These are phyloP conservation scores for Monosporascus ibericus DNA, from an alignment of 2,329 filamentous ascomycete species.

Conservation along the genomic window DNA sequence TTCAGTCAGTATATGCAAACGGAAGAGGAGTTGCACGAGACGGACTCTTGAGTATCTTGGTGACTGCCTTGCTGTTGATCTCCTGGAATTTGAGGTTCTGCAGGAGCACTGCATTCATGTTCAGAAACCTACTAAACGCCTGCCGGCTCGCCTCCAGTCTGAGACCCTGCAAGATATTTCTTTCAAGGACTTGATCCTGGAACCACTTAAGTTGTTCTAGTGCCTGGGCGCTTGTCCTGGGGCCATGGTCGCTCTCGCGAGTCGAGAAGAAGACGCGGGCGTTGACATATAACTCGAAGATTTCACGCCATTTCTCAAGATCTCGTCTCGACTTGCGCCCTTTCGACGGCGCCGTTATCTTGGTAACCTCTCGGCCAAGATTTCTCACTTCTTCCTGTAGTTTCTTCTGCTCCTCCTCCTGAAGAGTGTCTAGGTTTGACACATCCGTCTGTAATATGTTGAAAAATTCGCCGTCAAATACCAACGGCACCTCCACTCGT, in stretches of 20 bases:
- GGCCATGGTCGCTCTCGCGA: slow-evolving; percentile 63
- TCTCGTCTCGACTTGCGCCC: slow-evolving; percentile 56
- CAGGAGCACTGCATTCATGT: slow-evolving; percentile 70
- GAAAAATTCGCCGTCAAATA: slow-evolving; percentile 77
- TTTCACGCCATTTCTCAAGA: slow-evolving; percentile 68
- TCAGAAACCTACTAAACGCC: slow-evolving; percentile 63
- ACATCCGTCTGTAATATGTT: slow-evolving; percentile 67
- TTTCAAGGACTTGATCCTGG: slow-evolving; percentile 57
- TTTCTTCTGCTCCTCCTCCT: slow-evolving; percentile 57
- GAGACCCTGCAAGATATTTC: slow-evolving; percentile 54
- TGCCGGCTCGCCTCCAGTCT: slow-evolving; percentile 58
- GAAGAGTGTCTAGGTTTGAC: slow-evolving; percentile 60
- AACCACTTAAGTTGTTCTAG: slow-evolving; percentile 66
- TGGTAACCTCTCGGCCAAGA: slow-evolving; percentile 59
- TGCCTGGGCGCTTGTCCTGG: slow-evolving; percentile 59
- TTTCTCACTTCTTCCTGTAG: slow-evolving; percentile 57
- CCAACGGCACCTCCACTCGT: slow-evolving; percentile 67
- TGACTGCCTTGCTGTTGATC: slow-evolving; percentile 70
- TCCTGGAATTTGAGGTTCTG: slow-evolving; percentile 78
- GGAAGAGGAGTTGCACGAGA: slow-evolving; percentile 2
- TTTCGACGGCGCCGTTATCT: slow-evolving; percentile 57
- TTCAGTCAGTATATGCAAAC: slow-evolving; percentile 3
- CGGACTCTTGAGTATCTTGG: slow-evolving; percentile 80
- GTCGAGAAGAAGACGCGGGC: slow-evolving; percentile 78
- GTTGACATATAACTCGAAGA: slow-evolving; percentile 78